Evolutionary conservation across 768 basidiomycete species (phyloP), one percentile per base, ranked within the genome.

Genomic region (Auricularia sp.): DNA sequence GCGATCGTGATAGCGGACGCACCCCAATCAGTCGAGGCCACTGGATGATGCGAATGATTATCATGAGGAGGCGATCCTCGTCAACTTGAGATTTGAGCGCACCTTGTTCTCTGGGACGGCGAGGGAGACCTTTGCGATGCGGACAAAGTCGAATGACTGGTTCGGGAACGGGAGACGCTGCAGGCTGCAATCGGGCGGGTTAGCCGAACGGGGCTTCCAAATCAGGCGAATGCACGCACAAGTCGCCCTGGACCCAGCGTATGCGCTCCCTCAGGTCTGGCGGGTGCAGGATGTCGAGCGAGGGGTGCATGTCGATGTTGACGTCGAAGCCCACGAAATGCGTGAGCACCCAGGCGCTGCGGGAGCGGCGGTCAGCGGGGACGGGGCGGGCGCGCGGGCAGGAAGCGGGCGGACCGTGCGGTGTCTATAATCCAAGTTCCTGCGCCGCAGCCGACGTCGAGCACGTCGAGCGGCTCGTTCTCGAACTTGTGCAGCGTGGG

Each of bases 391-490:
- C 24, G 56, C 11, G 8, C 14, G 16, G 56, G 24, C 11, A 36
- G 4, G 56, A 24, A 14, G 29, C 33, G 56, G 24, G 29, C 56
- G 56, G 24, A 59, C 56, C 34, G 24, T 10, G 56, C 56, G 29
- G 56, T 59, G 56, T 59, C 56, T 6, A 59, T 59, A 24, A 59
- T 59, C 56, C 56, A 59, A 6, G 56, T 59, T 18, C 56, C 56
- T 5, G 56, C 56, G 34, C 56, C 56, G 56, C 56, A 59, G 56
- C 56, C 56, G 21, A 59, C 33, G 56, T 59, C 56, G 24, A 59
- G 56, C 56, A 59, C 56, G 56, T 59, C 56, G 16, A 59, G 56
- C 4, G 56, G 56, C 56, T 59, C 56, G 34, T 59, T 59, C 34
- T 59, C 24, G 56, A 59, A 59, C 56, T 33, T 29, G 34, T 29